These are phyloP conservation scores for Claviceps africana DNA, from an alignment of 2,329 filamentous ascomycete species.

Conservation along the genomic window DNA sequence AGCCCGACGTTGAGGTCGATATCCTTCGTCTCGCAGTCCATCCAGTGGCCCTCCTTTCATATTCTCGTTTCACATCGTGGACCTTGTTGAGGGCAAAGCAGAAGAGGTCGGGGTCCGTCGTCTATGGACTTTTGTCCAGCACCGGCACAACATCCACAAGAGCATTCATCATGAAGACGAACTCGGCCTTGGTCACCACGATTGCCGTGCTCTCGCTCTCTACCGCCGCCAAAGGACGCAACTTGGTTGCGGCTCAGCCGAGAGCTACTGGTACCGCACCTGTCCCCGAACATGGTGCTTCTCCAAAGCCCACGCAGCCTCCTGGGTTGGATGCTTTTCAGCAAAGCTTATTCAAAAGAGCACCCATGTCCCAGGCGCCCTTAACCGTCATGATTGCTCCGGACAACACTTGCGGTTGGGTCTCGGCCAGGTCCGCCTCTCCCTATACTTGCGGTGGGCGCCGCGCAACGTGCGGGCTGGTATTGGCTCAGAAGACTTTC, in stretches of 20 bases:
- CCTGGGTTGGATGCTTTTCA: constrained; percentile 21
- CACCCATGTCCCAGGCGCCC: neutral
- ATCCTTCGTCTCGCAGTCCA: too few species aligned
- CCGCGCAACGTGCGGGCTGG: constrained; percentile 25
- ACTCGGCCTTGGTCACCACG: constrained; percentile 15
- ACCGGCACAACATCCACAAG: neutral
- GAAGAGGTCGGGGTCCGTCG: neutral
- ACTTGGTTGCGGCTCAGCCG: constrained; percentile 12
- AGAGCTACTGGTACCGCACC: constrained; percentile 20
- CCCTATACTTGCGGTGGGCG: constrained; percentile 26
- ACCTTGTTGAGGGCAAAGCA: neutral
- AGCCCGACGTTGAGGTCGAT: too few species aligned
- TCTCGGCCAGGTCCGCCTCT: constrained; percentile 25
- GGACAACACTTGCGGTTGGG: constrained; percentile 37
- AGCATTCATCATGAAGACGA: constrained; percentile 12
- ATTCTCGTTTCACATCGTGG: neutral
- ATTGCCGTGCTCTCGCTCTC: neutral
- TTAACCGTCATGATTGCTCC: constrained; percentile 24
- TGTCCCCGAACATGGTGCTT: constrained; percentile 20
- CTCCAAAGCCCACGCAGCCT: constrained; percentile 27
- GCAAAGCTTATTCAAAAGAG: neutral
- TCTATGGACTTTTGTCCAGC: neutral
- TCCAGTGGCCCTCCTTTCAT: too few species aligned
- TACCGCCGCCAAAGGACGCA: constrained; percentile 16
- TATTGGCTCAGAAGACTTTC: constrained; percentile 15